Base-by-base conservation (phyloP, 306 rosid genomes). In the Inga leiocalycina region DNA sequence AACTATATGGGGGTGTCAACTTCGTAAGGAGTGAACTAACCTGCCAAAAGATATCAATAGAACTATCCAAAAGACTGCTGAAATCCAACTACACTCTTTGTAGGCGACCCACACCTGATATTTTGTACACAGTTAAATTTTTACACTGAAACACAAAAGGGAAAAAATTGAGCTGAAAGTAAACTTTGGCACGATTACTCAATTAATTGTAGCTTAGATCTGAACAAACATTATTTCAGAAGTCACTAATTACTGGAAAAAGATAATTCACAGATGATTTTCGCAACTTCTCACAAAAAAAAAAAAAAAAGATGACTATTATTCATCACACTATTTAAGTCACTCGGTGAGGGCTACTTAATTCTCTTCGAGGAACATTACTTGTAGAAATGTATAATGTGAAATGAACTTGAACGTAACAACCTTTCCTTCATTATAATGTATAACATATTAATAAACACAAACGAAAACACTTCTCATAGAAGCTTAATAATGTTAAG, bases 21-120 rank as follows among this genome's bases (percentile, higher is more conserved):
- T 84, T 78, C 49, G 59, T 65, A 19, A 56, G 83, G 84, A n/a
- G 32, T 22, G 66, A 22, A n/a, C 84, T 66, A 85, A 95, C 98
- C 98, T 93, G 88, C 98, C 97, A 66, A 93, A 90, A 79, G 86
- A 87, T 82, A 95, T 85, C 89, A 92, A 77, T 4, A 92, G 86
- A 77, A 89, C 49, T 81, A 92, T 90, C 97, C 98, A 95, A 9
- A 89, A 16, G 78, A 87, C 80, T 32, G 92, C 90, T 59, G 43
- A 80, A 80, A 90, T 74, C 93, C 92, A 93, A 24, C 88, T 83
- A 69, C 90, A 87, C 87, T 92, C 97, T 85, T 91, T 93, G 87
- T 95, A 93, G 71, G 87, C 87, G 49, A 95, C 90, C 98, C 98
- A 95, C 48, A 89, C 94, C 98, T 95, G 90, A 66, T 69, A 86